Evolutionary conservation across 305 asterid genomes (phyloP), one percentile per base, ranked within the genome.

Genomic region (Andrographis paniculata): DNA sequence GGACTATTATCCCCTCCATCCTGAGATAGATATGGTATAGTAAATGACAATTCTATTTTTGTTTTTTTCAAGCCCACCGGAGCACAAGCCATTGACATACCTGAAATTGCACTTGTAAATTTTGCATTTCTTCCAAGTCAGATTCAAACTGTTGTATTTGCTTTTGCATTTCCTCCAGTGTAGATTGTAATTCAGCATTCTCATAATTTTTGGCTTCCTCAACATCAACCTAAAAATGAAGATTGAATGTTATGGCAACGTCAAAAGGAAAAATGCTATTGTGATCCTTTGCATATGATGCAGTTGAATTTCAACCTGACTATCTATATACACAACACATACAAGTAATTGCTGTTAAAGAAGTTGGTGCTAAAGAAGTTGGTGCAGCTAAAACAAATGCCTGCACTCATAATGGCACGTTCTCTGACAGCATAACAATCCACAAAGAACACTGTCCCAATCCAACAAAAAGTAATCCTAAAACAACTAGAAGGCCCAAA

Each of bases 321-420:
- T 20, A 28, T 17, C n/a, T 56, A 24, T 24, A 24, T 45, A 46
- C 20, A 17, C 58, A 31, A 24, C 31, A 49, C 17, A 27, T 31
- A 42, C 21, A 51, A 55, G 59, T 44, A 55, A 67, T 49, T 58
- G 39, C 52, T 24, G 30, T 8, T 28, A 21, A 51, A 55, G 59
- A 48, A 55, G 65, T 49, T 58, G 39, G 52, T 24, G 30, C 30
- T 28, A 23, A 41, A 48, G 18, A 49, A 5, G 3, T 13, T 13
- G 42, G 17, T 13, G 17, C 42, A 37, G 13, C n/a, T 33, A 7
- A 33, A 24, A 3, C 30, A 24, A 24, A 24, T 24, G 8, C 4
- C 8, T 24, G 8, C 4, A 24, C 8, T 3, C 8, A 24, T 3
- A 24, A 3, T 24, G 30, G 30, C 30, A 24, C 8, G 30, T 24